Evolutionary conservation across 345 rosid species (phyloP), one percentile per base, ranked within the genome.

Genomic region (Pseudoturritis turrita): DNA sequence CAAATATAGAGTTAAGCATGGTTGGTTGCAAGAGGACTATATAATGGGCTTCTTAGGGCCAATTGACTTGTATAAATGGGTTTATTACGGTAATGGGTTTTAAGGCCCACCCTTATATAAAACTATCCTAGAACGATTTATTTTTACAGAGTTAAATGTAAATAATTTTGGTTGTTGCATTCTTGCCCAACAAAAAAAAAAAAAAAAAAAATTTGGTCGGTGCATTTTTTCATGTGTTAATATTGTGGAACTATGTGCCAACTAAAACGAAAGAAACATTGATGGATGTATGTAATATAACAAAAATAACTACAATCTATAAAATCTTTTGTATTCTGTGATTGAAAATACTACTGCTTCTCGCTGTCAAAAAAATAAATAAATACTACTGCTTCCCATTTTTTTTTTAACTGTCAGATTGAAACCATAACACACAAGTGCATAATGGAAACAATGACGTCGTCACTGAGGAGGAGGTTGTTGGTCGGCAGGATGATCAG

Each of bases 401-500:
- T 51, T 41, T 29, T 23, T 43, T 21, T 6, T 21, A 62, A 53
- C 5, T 23, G 55, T 23, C 63, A 43, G 15, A 40, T 1, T 7
- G 29, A n/a, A 50, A 61, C 44, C 53, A 53, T 10, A 62, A 41
- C 49, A 65, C 58, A 56, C 17, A 29, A 37, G 17, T 60, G 46
- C 47, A 47, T 5, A 26, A 47, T 11, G 62, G 41, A 66, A 74
- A 66, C 44, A 40, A 2, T 0, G 17, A 13, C 4, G 44, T 46
- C 37, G 49, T 75, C 69, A 75, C 43, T 75, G 78, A 49, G 47
- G 3, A 45, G 66, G 60, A 56, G 47, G 23, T 55, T 35, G 50
- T 46, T 76, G 53, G 65, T 62, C 75, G 28, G 70, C n/a, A 55
- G 59, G 8, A 62, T 61, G 22, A 70, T 76, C 60, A 1, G 65